These are phyloP conservation scores for Solanum chaucha DNA, from an alignment of 257 asterid genomes.

Conservation along the genomic window DNA sequence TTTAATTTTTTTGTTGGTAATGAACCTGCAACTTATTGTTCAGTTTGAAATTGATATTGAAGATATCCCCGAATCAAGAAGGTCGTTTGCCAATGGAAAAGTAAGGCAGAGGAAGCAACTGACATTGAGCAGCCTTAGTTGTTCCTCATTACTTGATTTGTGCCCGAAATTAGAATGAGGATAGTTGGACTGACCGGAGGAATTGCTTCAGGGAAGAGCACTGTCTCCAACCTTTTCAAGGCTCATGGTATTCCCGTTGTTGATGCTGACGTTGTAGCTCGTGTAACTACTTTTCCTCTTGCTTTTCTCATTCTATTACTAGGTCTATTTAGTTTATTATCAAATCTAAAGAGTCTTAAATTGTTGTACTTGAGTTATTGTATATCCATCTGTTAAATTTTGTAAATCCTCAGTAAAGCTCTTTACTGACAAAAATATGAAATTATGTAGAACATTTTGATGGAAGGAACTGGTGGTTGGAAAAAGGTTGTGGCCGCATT, in stretches of 20 bases:
- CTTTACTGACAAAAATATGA: neutral
- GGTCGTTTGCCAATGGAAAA: neutral
- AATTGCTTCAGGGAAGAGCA: conserved; percentile 81
- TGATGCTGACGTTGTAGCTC: conserved; percentile 80
- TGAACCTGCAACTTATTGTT: neutral
- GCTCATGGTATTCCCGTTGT: conserved; percentile 68
- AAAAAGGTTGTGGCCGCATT: conserved; percentile 73
- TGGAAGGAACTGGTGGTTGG: conserved; percentile 86
- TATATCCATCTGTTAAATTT: neutral
- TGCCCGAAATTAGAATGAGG: conserved; percentile 35
- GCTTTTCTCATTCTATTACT: neutral
- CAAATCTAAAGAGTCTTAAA: neutral
- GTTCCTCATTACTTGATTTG: neutral
- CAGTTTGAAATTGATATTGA: neutral
- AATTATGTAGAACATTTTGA: conserved; percentile 50
- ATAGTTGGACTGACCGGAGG: conserved; percentile 86
- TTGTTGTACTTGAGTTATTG: neutral
- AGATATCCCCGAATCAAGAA: neutral
- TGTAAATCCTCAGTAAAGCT: neutral
- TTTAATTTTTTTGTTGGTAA: neutral
- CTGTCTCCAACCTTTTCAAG: conserved; percentile 73
- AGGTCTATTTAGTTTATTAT: neutral
- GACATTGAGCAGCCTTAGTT: neutral
- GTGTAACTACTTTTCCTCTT: conserved; percentile 34
- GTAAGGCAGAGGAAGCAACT: neutral